Evolutionary conservation across 1,284 basidiomycete species (phyloP), one percentile per base, ranked within the genome.

Genomic region (Cutaneotrichosporon daszewskae): DNA sequence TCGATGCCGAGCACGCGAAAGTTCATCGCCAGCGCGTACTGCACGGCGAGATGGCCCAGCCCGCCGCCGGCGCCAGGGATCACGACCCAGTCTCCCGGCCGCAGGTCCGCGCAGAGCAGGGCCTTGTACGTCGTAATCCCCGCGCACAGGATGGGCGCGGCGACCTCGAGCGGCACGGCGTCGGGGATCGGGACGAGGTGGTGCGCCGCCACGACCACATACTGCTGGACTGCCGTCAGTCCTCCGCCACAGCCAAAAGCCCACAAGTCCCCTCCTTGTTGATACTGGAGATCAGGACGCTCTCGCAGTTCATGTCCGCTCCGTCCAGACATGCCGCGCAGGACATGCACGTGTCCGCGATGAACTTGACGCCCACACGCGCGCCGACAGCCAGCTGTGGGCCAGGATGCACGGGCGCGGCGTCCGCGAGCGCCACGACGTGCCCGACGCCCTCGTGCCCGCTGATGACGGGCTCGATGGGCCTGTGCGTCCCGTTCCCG

Each of bases 141-240:
- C 14, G 85, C 84, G 58, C 87, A 91, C 13, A 89, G 79, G 50
- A 90, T 79, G 4, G 87, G 85, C 3, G 87, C 86, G 18, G 87
- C 87, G n/a, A 77, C 78, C 16, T 77, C 75, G 51, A 82, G 80
- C 37, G 76, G 74, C 33, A 90, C 60, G 2, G 59, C 69, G 1
- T 82, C 77, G 5, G 86, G 87, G 56, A 89, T 86, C 9, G 79
- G 80, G 0, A 85, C 86, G 28, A 91, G 81, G 54, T 79, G 77
- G 49, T 77, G 71, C 19, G 82, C 78, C 59, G 72, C 84, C 4
- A 81, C 32, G 29, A 40, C 16, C 3, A 33, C 34, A 25, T 55
- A 55, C 32, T 50, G 50, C 43, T 53, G 51, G 39, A 53, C 32
- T 18, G 85, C 85, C 43, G 27, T 16, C 27, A 19, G 12, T 31